Base-by-base conservation (phyloP, 129 eudicot species). In the Artemisia tridentata region DNA sequence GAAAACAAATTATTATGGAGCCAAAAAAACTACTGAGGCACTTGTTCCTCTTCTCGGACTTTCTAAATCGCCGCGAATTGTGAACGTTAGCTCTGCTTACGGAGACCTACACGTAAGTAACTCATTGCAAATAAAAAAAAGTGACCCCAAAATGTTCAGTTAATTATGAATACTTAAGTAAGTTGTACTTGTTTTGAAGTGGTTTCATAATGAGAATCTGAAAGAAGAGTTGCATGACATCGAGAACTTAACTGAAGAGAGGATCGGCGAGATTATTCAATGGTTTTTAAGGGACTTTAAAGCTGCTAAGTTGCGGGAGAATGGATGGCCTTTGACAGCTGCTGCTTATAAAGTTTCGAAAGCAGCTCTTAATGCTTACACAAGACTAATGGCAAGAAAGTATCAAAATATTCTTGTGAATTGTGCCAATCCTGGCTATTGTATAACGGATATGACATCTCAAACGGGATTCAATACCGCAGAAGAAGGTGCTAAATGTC, bases 401-500 rank as follows among this genome's bases (percentile, higher is more conserved):
- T 78, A 4, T 11, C 79, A 75, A 6, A 34, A 9, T 27, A 65
- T 84, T 14, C 65, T 70, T n/a, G 29, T 74, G 29, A 80, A 84
- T 47, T 45, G 73, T 1, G 73, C 81, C 23, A 52, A 67, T 67
- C 88, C 82, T 1, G 91, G 91, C 2, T 83, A 63, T 71, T 74
- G 72, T 9, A 75, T 52, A 27, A 88, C 96, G 0, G 88, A 81
- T 47, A 38, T 85, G 0, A 70, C 81, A 12, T 7, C 43, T 29
- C 5, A 81, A n/a, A 73, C 73, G 0, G 91, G 91, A 18, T 53
- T 18, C 58, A 8, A 63, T 3, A 67, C 72, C 0, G 66, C 78
- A 0, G 85, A 81, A 74, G 84, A 84, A 72, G 90, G 89, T 56
- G 89, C 84, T 18, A 71, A 66, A 67, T 72, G 68, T 46, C 78